These are phyloP conservation scores for Nepenthes alata DNA, from an alignment of 179 eudicot genomes.

Conservation along the genomic window DNA sequence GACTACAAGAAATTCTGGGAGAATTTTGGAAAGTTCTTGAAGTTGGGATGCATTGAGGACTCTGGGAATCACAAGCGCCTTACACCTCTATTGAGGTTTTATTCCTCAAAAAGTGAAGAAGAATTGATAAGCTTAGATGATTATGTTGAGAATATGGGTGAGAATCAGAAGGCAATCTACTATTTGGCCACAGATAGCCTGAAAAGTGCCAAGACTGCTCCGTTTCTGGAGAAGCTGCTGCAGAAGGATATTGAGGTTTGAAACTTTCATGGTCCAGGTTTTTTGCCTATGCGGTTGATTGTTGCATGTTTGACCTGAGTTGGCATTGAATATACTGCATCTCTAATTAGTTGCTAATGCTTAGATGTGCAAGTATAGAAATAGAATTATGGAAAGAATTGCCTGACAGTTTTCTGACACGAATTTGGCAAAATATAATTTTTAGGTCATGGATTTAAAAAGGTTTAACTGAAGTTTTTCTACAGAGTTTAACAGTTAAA, in stretches of 20 bases:
- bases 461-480: too few relatives aligned
- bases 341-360: too few relatives aligned
- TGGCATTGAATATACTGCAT: too few relatives aligned
- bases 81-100: slow-evolving; percentile 68
- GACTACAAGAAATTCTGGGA: slow-evolving; percentile 97
- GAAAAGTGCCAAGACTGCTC: slow-evolving; percentile 76
- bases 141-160: slow-evolving; percentile 85
- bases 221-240: slow-evolving; percentile 82
- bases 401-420: too few relatives aligned
- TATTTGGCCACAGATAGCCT: slow-evolving; percentile 91
- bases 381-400: too few relatives aligned
- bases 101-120: slow-evolving; percentile 78
- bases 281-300: too few relatives aligned
- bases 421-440: too few relatives aligned
- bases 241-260: slow-evolving; percentile 76
- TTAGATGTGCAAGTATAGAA: too few relatives aligned
- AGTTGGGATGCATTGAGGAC: slow-evolving; percentile 92
- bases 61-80: slow-evolving; percentile 84
- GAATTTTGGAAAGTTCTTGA: slow-evolving; percentile 83
- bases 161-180: slow-evolving; percentile 85
- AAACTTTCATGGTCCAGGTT: background rate
- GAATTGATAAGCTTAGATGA: slow-evolving; percentile 83
- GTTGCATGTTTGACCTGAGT: too few relatives aligned
- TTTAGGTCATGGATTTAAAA: too few relatives aligned
- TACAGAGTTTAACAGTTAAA: too few relatives aligned